Evolutionary conservation across 1,139 yeast species (phyloP), one percentile per base, ranked within the genome.

Genomic region (Fermentozyma sake): DNA sequence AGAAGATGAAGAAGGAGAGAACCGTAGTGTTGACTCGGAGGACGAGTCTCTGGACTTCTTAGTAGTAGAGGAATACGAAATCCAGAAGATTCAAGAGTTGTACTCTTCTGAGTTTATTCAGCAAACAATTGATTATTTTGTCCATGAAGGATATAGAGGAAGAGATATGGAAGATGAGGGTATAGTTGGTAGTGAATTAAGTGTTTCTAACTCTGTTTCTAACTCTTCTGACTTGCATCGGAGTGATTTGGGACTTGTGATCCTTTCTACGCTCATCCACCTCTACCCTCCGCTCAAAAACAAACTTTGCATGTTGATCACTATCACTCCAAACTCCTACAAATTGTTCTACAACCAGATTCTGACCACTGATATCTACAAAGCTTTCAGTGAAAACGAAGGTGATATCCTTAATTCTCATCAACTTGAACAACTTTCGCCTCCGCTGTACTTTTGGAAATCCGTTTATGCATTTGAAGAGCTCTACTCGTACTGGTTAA

Each of bases 401-500:
- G 31, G 33, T 16, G 67, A 59, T 35, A 58, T 46, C 34, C 32
- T 58, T 14, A 35, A 29, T 15, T 17, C 27, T 2, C 40, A 39
- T 2, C 46, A 44, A 11, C 23, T 51, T 4, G 16, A 22, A 4
- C 24, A 27, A 19, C 30, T 31, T 2, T n/a, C n/a, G n/a, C n/a
- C n/a, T n/a, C n/a, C n/a, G n/a, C n/a, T n/a, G n/a, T n/a, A n/a
- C n/a, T 66, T 65, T 34, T 63, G 68, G 68, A 54, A 55, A 21
- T 40, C 49, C 2, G 39, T 63, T 2, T 55, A 44, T 22, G 48
- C 63, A 2, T 66, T 64, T 38, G 57, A 76, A 28, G 79, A 77
- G 34, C 42, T 79, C 2, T 61, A 75, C 28, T 71, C 79, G 4
- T 74, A 75, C 79, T 51, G 54, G 55, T 30, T 51, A 14, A 70